Evolutionary conservation across 176 grass and related monocot genomes (phyloP).

Genomic region (Ampelocalamus luodianensis): DNA sequence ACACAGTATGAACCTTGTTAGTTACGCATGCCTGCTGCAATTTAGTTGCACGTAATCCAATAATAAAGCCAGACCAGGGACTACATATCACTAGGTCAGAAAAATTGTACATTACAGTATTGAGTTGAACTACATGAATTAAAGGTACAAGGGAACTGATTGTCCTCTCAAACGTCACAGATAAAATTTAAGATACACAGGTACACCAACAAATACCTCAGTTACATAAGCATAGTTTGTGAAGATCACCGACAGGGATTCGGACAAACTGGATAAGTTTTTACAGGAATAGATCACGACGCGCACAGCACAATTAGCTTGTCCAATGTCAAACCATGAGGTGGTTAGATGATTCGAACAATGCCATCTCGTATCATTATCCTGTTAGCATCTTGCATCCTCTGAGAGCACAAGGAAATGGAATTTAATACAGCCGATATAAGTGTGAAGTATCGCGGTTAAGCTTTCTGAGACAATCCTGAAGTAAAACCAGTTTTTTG

Average conservation of each 20-base stretch:
- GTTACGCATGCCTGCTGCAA: not conserved
- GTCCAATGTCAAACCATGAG: not conserved
- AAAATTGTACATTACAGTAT: not conserved
- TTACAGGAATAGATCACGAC: conserved; percentile 1
- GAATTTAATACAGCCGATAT: not conserved
- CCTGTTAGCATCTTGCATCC: conserved; percentile 91
- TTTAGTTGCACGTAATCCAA: not conserved
- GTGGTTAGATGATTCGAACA: conserved; percentile 76
- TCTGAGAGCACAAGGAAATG: conserved; percentile 57
- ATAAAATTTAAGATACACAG: conserved; percentile 34
- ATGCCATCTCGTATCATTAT: conserved; percentile 88
- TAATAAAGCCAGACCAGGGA: not conserved
- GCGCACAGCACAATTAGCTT: not conserved
- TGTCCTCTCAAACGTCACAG: conserved; percentile 2
- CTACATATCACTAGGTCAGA: conserved; percentile 32
- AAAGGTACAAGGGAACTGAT: not conserved
- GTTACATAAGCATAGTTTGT: not conserved
- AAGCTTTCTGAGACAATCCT: not conserved
- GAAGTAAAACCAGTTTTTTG: conserved; percentile 3
- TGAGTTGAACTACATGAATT: conserved; percentile 1
- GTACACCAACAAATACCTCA: conserved; percentile 23
- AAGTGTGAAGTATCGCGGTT: not conserved
- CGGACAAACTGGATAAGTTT: conserved; percentile 1
- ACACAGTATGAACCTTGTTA: not conserved
- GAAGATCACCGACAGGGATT: not conserved